A percentile compares a stretch with the other conserved stretches of the same genome.
These are phyloP conservation scores for Talaromyces sp. DNA, from an alignment of 2,329 filamentous ascomycete species.

Conservation along the genomic window DNA sequence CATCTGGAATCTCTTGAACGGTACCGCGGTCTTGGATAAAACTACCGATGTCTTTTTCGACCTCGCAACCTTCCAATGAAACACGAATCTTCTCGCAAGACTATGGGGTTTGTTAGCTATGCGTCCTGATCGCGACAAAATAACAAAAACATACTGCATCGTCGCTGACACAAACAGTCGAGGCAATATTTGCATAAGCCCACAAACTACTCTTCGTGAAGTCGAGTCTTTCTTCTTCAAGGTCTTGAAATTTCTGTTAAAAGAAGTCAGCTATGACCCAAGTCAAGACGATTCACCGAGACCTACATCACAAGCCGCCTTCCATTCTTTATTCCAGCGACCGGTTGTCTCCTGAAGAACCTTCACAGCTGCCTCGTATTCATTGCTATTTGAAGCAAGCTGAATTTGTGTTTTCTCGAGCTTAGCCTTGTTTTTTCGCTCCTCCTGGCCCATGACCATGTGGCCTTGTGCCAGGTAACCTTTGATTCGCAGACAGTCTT, in stretches of 20 bases:
- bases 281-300: background rate
- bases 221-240: slow-evolving; percentile 94
- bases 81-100: slow-evolving; percentile 95
- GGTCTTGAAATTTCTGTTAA: slow-evolving; percentile 86
- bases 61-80: slow-evolving; percentile 90
- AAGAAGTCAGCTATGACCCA: slow-evolving; percentile 22
- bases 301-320: slow-evolving; percentile 74
- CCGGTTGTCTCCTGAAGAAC: slow-evolving; percentile 90
- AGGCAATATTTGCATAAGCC: slow-evolving; percentile 96
- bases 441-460: slow-evolving; percentile 99
- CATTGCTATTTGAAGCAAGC: slow-evolving; percentile 81
- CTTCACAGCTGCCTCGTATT: slow-evolving; percentile 93
- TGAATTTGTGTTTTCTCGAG: slow-evolving; percentile 98
- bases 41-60: slow-evolving; percentile 84
- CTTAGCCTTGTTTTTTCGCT: slow-evolving; percentile 97
- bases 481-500: slow-evolving; percentile 97
- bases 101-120: slow-evolving; percentile 27
- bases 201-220: slow-evolving; percentile 97
- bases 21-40: slow-evolving; percentile 91
- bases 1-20: slow-evolving; percentile 94
- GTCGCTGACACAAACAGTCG: slow-evolving; percentile 95
- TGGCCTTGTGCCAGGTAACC: slow-evolving; percentile 97
- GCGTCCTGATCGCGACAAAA: background rate
- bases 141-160: slow-evolving; percentile 61
- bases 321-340: slow-evolving; percentile 98